A percentile compares a stretch with the other conserved stretches of the same genome.
phyloP scores from a whole-genome alignment of 208 protist genomes.

The Novymonas esmeraldas region DNA sequence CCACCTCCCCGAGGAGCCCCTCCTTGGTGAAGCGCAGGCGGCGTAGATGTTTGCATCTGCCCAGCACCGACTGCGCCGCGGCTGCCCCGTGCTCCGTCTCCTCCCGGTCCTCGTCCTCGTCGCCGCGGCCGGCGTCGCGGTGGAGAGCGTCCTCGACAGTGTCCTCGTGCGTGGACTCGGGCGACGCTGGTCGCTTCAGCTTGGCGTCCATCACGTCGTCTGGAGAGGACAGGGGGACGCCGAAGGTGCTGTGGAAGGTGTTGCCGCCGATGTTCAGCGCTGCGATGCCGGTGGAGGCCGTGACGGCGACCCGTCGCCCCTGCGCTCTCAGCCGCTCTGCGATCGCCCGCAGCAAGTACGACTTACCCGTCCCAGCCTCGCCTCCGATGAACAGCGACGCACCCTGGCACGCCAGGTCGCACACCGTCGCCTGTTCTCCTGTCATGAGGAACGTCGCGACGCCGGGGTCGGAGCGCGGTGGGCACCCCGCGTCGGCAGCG shows the following conservation, averaged over 20 bases:
- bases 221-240: slow-evolving; percentile 46
- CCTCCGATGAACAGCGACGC: slow-evolving; percentile 87
- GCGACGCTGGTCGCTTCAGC: not conserved
- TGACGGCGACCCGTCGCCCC: slow-evolving; percentile 55
- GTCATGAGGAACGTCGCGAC: not conserved
- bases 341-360: slow-evolving; percentile 72
- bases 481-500: not conserved
- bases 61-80: not conserved
- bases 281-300: slow-evolving; percentile 86
- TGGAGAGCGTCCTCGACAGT: slow-evolving; percentile 24
- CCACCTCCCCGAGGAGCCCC: slow-evolving; percentile 6
- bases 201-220: slow-evolving; percentile 10
- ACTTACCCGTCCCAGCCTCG: slow-evolving; percentile 91
- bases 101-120: not conserved
- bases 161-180: not conserved
- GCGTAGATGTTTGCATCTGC: not conserved
- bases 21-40: slow-evolving; percentile 24
- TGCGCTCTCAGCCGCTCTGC: slow-evolving; percentile 35
- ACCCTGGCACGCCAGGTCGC: slow-evolving; percentile 35
- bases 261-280: slow-evolving; percentile 86
- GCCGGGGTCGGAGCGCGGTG: not conserved
- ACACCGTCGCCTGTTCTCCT: slow-evolving; percentile 14
- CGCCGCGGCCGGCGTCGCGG: slow-evolving; percentile 14
- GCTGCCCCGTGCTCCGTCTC: not conserved
- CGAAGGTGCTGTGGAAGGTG: slow-evolving; percentile 88